Evolutionary conservation across 495 filamentous ascomycete species (phyloP).

Genomic region (Trichoderma reesei): DNA sequence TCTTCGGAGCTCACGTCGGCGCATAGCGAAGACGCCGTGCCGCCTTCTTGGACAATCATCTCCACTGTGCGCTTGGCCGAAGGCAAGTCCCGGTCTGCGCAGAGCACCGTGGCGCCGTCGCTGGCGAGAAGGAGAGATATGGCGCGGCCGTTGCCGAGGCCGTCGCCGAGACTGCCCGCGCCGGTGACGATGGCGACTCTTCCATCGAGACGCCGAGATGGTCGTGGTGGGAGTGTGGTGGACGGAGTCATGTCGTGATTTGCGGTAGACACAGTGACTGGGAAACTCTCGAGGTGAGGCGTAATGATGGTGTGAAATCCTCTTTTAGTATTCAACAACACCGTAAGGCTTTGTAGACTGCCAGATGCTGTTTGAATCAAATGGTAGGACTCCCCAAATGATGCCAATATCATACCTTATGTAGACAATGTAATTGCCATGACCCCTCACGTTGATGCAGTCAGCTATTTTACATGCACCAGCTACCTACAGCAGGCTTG

Average conservation of each 20-base stretch:
- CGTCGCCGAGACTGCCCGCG: slow-evolving; percentile 42
- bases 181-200: slow-evolving; percentile 51
- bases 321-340: too few relatives aligned
- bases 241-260: neutral
- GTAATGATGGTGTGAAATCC: neutral
- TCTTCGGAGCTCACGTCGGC: slow-evolving; percentile 40
- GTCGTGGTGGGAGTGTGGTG: slow-evolving; percentile 7
- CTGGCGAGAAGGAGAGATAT: slow-evolving; percentile 47
- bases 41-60: slow-evolving; percentile 29
- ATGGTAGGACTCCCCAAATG: too few relatives aligned
- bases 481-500: neutral
- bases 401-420: too few relatives aligned
- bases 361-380: too few relatives aligned
- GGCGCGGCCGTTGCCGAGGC: slow-evolving; percentile 51
- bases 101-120: slow-evolving; percentile 44
- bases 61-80: slow-evolving; percentile 39
- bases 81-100: slow-evolving; percentile 39
- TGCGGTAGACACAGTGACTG: too few relatives aligned
- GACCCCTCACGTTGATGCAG: neutral
- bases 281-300: neutral
- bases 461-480: neutral
- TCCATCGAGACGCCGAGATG: slow-evolving; percentile 26
- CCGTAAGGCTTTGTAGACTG: too few relatives aligned
- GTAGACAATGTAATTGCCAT: too few relatives aligned
- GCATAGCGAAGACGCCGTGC: slow-evolving; percentile 28